A percentile compares a stretch with the other conserved stretches of the same genome.
These are phyloP conservation scores for Hyphodiscus sp. DNA, from an alignment of 2,329 filamentous ascomycete genomes.

Conservation along the genomic window DNA sequence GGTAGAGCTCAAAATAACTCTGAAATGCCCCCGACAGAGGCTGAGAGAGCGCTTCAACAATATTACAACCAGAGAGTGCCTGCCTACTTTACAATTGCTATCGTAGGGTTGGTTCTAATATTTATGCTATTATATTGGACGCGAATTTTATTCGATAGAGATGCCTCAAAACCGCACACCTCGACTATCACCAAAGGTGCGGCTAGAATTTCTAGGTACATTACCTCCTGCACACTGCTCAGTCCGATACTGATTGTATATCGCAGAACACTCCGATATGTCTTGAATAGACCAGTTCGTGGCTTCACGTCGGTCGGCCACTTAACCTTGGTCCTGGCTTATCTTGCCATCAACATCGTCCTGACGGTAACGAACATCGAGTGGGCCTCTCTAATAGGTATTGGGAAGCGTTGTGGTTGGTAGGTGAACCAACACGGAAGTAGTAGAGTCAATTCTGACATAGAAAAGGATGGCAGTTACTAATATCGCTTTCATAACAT, in stretches of 20 bases:
- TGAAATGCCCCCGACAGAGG: background rate
- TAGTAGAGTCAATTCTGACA: slow-evolving; percentile 22
- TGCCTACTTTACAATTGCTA: slow-evolving; percentile 18
- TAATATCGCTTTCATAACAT: slow-evolving; percentile 46
- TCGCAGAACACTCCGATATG: slow-evolving; percentile 11
- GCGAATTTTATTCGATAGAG: slow-evolving; percentile 16
- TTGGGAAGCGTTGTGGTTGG: slow-evolving; percentile 21
- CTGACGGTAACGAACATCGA: slow-evolving; percentile 31
- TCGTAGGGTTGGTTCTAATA: slow-evolving; percentile 17
- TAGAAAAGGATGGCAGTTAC: slow-evolving; percentile 38
- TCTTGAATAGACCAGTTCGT: slow-evolving; percentile 14
- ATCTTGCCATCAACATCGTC: slow-evolving; percentile 32
- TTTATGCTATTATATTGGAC: slow-evolving; percentile 20
- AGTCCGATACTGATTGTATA: background rate
- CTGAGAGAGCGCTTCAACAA: background rate
- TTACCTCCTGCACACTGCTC: background rate
- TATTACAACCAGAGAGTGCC: background rate
- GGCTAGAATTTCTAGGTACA: background rate
- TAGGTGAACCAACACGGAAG: slow-evolving; percentile 18
- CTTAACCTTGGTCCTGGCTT: slow-evolving; percentile 32
- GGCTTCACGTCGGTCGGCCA: slow-evolving; percentile 37
- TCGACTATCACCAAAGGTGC: background rate
- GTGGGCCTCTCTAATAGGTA: slow-evolving; percentile 10
- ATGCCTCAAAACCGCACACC: slow-evolving; percentile 6
- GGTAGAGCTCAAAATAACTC: background rate